Evolutionary conservation across 108 stramenopile genomes (phyloP).

Genomic region (Nannochloropsis granulata): DNA sequence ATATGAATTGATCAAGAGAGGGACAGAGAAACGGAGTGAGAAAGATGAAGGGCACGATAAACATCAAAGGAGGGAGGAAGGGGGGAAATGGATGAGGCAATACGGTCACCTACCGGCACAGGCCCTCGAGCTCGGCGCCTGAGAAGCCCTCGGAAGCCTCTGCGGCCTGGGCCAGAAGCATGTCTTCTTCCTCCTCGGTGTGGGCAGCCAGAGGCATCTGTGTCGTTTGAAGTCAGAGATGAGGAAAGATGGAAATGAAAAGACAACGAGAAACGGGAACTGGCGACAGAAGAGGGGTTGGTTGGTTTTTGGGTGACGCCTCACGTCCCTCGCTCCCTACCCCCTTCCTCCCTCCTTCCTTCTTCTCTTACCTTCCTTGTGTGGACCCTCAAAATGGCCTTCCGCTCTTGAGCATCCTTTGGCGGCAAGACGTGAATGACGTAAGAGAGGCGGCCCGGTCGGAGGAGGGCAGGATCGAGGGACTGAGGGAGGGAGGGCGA

Average conservation of each 20-base stretch:
- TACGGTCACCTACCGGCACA: not conserved
- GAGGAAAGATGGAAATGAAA: not conserved
- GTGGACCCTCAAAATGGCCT: constrained; percentile 17
- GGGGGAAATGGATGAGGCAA: not conserved
- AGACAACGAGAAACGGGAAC: no score
- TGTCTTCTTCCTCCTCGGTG: not conserved
- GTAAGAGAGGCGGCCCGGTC: constrained; percentile 13
- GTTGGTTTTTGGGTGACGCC: not conserved
- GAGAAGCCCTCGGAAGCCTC: not conserved
- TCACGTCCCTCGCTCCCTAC: not conserved
- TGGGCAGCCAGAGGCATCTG: not conserved
- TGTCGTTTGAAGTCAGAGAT: not conserved
- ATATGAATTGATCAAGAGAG: not conserved
- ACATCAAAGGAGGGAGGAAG: not conserved
- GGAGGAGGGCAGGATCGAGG: constrained; percentile 17
- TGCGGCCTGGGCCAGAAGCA: not conserved
- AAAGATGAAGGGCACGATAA: not conserved
- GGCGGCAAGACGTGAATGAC: constrained; percentile 7
- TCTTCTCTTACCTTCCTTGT: not conserved
- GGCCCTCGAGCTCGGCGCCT: constrained; percentile 17
- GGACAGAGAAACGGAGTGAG: not conserved
- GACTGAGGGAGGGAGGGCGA: not conserved
- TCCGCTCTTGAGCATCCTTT: not conserved
- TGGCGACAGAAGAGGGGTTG: no score
- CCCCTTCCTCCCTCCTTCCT: not conserved